phyloP scores from a whole-genome alignment of 441 rosid species.

The Iberis amara region DNA sequence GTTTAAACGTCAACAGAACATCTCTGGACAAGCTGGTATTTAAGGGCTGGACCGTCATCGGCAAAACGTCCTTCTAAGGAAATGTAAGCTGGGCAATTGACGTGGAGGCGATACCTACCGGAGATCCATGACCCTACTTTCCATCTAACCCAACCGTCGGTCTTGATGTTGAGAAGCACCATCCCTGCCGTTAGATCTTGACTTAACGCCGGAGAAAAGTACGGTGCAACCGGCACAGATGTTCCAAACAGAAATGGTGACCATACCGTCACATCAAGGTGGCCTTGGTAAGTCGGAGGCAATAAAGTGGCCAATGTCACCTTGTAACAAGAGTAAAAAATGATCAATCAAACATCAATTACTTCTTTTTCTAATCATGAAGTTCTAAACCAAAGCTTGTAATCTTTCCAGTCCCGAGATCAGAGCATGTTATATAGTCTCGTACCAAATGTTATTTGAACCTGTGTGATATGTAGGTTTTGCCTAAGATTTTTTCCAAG shows the following conservation, averaged over 20 bases:
- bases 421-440: no score
- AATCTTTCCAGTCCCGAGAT: no score
- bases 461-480: no score
- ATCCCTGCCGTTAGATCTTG: conserved; percentile 53
- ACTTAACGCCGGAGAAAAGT: conserved; percentile 32
- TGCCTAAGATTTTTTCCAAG: no score
- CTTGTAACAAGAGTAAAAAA: background rate
- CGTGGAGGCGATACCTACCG: conserved; percentile 46
- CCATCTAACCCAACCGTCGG: conserved; percentile 52
- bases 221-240: conserved; percentile 47
- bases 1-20: conserved; percentile 46
- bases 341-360: no score
- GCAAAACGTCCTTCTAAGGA: conserved; percentile 26
- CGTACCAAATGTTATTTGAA: no score
- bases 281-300: conserved; percentile 56
- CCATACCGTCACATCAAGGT: conserved; percentile 52
- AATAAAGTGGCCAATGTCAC: conserved; percentile 41
- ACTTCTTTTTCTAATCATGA: no score
- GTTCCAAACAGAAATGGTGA: conserved; percentile 50
- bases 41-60: conserved; percentile 40
- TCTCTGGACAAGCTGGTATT: conserved; percentile 46
- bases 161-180: conserved; percentile 42
- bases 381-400: no score
- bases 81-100: conserved; percentile 55
- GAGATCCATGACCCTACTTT: conserved; percentile 68